Conservation (phyloP, 2,329 filamentous ascomycete species). For the Ceratocystis variospora region DNA sequence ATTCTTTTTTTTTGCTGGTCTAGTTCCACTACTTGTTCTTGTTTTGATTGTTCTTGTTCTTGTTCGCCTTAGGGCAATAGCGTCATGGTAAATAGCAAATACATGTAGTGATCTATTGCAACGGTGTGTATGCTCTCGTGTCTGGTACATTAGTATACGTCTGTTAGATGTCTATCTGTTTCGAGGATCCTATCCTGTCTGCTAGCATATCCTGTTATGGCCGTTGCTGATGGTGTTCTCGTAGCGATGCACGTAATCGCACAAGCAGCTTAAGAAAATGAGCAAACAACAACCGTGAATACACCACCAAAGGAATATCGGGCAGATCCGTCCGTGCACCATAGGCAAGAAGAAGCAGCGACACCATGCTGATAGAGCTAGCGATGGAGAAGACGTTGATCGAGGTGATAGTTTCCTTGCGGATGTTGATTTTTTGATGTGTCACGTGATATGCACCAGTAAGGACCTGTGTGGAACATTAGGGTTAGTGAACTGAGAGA, state of each 20-base stretch:
- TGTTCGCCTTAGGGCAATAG: too few species aligned
- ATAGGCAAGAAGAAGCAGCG: conserved; percentile 53
- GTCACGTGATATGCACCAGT: conserved; percentile 64
- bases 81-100: too few species aligned
- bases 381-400: conserved; percentile 63
- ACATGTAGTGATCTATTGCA: too few species aligned
- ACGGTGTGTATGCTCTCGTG: not conserved
- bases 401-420: conserved; percentile 65
- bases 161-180: not conserved
- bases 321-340: conserved; percentile 47
- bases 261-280: conserved; percentile 26
- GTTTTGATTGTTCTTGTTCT: too few species aligned
- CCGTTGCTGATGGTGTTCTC: conserved; percentile 13
- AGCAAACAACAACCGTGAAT: conserved; percentile 27
- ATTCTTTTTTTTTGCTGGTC: not conserved
- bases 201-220: not conserved
- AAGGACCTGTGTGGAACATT: conserved; percentile 38
- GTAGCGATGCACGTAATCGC: conserved; percentile 22
- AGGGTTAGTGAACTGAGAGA: not conserved
- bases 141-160: not conserved
- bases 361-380: conserved; percentile 62
- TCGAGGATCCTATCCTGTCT: too few species aligned
- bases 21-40: not conserved
- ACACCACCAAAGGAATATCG: conserved; percentile 42
- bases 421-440: conserved; percentile 65